Evolutionary conservation across 192 early-diverging fungal genomes (phyloP), one percentile per base, ranked within the genome.

Genomic region (Hyaloraphidium curvatum): DNA sequence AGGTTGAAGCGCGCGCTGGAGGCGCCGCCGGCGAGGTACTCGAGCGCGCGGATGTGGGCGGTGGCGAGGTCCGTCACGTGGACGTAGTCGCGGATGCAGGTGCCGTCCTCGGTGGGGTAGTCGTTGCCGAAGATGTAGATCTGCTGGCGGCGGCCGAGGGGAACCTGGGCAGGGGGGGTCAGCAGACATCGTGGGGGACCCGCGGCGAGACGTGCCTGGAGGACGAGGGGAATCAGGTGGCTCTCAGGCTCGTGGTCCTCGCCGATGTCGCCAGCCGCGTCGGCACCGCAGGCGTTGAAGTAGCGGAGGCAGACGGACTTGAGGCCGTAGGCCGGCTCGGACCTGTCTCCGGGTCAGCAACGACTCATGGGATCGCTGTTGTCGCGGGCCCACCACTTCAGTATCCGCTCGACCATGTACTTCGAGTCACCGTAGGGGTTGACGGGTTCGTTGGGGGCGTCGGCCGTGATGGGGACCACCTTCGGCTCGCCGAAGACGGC

Each of bases 341-440:
- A 70, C 54, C 57, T 58, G 33, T n/a, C n/a, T n/a, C n/a, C 3
- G 7, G 35, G 57, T 48, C 37, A 56, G 26, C 33, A 22, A 63
- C 31, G 22, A 16, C 30, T 67, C 25, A 67, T 33, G 83, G 58
- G 60, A 83, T 58, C 17, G 73, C 77, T 71, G 4, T 64, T 52
- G 41, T 78, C 62, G 2, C 80, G 74, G 1, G 54, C 56, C 59
- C 69, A 81, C 58, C 83, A 74, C 52, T 91, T 88, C 54, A 96
- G 70, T 27, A 88, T 77, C 62, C 73, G 75, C 61, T 97, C 92
- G 51, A 85, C 80, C 62, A 78, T 87, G n/a, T 92, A 69, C 55
- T 97, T 97, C n/a, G 93, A 92, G 50, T 87, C 78, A 27, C 93
- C 93, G 57, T 97, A 97, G 17, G 90, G 86, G 56, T 71, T 79